Conservation (phyloP, 2,329 filamentous ascomycete genomes). For the Teratosphaeria zuluensis region DNA sequence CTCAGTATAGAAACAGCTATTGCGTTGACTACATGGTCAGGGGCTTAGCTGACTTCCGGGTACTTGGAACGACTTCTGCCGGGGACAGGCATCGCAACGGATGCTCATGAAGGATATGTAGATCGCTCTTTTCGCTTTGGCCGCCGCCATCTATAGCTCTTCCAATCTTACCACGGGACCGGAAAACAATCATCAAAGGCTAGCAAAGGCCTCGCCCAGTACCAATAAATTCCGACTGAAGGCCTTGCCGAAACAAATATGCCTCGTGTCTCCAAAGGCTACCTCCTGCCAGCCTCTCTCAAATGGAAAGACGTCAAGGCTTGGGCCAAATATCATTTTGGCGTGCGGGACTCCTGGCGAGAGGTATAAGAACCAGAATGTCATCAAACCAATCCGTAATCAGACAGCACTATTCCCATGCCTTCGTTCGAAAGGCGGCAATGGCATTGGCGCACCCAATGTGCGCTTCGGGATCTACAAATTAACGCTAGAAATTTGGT, state of each 20-base stretch:
- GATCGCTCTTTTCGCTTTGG: background rate
- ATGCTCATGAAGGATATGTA: background rate
- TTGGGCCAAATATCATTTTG: constrained; percentile 12
- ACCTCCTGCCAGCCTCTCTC: constrained; percentile 8
- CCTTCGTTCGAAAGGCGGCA: too few species aligned
- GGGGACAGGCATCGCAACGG: background rate
- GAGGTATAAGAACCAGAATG: constrained; percentile 1
- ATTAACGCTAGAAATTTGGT: too few species aligned
- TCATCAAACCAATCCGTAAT: background rate
- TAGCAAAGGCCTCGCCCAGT: background rate
- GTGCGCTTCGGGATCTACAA: too few species aligned
- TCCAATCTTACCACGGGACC: background rate
- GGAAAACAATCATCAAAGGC: background rate
- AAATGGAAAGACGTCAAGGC: constrained; percentile 12
- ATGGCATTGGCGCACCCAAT: too few species aligned
- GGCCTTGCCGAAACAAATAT: background rate
- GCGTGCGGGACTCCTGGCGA: constrained; percentile 7
- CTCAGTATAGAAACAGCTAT: too few species aligned
- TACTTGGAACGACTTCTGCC: background rate
- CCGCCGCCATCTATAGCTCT: background rate
- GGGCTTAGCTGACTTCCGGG: background rate
- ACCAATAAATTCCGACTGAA: background rate
- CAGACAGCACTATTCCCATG: too few species aligned
- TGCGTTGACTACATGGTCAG: background rate
- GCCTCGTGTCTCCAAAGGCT: constrained; percentile 7